Percentiles rank a stretch among this genome's conserved stretches.
Conservation (phyloP, 2,329 filamentous ascomycete species). For the Ustilaginoidea virens region DNA sequence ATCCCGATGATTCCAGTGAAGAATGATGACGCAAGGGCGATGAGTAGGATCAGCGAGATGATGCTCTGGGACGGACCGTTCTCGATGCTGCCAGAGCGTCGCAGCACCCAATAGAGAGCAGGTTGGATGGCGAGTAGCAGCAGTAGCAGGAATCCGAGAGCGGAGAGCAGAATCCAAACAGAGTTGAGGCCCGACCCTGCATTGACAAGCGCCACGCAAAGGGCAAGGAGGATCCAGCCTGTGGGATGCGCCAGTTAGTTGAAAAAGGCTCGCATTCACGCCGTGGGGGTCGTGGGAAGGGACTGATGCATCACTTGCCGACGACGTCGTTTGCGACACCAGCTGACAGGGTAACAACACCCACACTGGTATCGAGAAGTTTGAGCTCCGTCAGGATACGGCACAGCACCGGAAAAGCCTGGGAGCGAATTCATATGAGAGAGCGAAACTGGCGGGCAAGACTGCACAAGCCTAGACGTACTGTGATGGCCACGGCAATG, state of each 20-base stretch:
- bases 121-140: constrained; percentile 60
- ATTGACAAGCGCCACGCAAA: constrained; percentile 88
- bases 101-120: constrained; percentile 57
- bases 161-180: constrained; percentile 67
- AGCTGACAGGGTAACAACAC: constrained; percentile 76
- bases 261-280: background rate
- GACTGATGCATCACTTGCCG: no score
- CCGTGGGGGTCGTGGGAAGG: no score
- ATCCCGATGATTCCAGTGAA: constrained; percentile 85
- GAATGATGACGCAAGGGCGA: constrained; percentile 67
- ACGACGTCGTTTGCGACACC: constrained; percentile 78
- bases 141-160: constrained; percentile 61
- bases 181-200: constrained; percentile 69
- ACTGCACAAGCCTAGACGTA: constrained; percentile 4
- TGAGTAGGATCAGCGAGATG: constrained; percentile 65
- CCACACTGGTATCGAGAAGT: constrained; percentile 66
- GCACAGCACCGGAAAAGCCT: constrained; percentile 75
- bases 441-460: background rate
- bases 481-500: constrained; percentile 81
- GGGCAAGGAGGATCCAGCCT: constrained; percentile 74
- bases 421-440: background rate
- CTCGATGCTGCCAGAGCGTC: constrained; percentile 60
- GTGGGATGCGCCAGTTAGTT: constrained; percentile 1
- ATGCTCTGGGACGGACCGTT: constrained; percentile 80
- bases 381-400: constrained; percentile 88